Evolutionary conservation across 805 yeast species (phyloP), one percentile per base, ranked within the genome.

Genomic region (Yarrowia osloensis): DNA sequence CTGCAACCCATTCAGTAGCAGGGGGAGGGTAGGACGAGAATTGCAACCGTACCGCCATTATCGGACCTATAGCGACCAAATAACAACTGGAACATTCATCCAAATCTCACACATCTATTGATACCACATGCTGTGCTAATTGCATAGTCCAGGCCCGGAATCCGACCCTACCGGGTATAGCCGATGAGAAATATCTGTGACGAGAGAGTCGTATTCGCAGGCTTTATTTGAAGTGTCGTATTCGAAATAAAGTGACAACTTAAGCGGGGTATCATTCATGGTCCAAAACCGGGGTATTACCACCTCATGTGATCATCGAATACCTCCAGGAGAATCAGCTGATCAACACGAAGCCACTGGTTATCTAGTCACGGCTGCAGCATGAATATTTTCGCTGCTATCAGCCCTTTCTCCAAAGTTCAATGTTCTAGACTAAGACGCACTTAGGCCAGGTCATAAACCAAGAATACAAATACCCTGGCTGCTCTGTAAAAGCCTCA

Each of bases 171-270:
- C 40, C 29, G 37, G 40, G 3, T 5, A 50, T 21, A 13, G 7
- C 39, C 39, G 39, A 21, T 22, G 57, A 22, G 40, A 50, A 33
- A 50, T 50, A 50, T 21, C 40, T 7, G 39, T 28, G 55, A 19
- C 39, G 9, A 21, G 21, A 33, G 57, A 50, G 57, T 50, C 57
- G 57, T 50, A 50, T 50, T 31, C n/a, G 40, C 21, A 50, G 29
- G 40, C 57, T 24, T 22, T 50, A 50, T 13, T 33, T 33, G 40
- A 21, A 39, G 37, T 11, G 57, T 50, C 57, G 57, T 50, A 50
- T 50, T 33, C 22, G 40, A 50, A 50, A 33, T 50, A 50, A 22
- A 50, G 57, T 50, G 57, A 50, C 57, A 17, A 31, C 40, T 33
- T 50, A 50, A 31, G 57, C 28, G 57, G 57, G 57, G 57, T 50